Conservation (phyloP, 2,329 filamentous ascomycete species). For the Clarireedia homoeocarpa region DNA sequence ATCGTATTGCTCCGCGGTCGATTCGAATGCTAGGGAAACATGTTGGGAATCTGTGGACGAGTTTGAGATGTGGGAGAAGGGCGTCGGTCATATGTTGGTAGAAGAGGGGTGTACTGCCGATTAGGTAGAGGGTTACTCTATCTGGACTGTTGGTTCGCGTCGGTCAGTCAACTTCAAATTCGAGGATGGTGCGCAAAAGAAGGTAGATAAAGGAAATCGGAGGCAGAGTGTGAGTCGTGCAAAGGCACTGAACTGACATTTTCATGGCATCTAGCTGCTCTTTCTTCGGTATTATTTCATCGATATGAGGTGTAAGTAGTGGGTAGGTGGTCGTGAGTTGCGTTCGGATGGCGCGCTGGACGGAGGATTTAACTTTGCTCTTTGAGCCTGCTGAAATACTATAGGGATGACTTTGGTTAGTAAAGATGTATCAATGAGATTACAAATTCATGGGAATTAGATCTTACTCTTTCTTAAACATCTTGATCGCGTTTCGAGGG, state of each 20-base stretch:
- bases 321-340: constrained; percentile 82
- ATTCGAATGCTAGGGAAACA: constrained; percentile 81
- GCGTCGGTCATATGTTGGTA: constrained; percentile 72
- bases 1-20: constrained; percentile 92
- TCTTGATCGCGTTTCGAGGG: constrained; percentile 34
- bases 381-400: constrained; percentile 73
- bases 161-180: no score
- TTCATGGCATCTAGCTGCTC: constrained; percentile 84
- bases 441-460: background rate
- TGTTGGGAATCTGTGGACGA: constrained; percentile 84
- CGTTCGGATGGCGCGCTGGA: constrained; percentile 77
- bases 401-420: constrained; percentile 20
- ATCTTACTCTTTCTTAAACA: constrained; percentile 87
- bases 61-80: constrained; percentile 77
- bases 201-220: background rate
- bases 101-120: constrained; percentile 74
- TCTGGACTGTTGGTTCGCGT: constrained; percentile 52
- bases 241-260: constrained; percentile 47
- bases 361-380: constrained; percentile 95
- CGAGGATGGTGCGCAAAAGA: background rate
- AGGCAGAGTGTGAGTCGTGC: background rate
- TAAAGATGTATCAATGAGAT: constrained; percentile 7
- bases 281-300: constrained; percentile 94
- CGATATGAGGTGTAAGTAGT: constrained; percentile 76
- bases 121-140: constrained; percentile 79